Conservation (phyloP, 192 early-diverging fungal species). For the Hyaloraphidium curvatum region DNA sequence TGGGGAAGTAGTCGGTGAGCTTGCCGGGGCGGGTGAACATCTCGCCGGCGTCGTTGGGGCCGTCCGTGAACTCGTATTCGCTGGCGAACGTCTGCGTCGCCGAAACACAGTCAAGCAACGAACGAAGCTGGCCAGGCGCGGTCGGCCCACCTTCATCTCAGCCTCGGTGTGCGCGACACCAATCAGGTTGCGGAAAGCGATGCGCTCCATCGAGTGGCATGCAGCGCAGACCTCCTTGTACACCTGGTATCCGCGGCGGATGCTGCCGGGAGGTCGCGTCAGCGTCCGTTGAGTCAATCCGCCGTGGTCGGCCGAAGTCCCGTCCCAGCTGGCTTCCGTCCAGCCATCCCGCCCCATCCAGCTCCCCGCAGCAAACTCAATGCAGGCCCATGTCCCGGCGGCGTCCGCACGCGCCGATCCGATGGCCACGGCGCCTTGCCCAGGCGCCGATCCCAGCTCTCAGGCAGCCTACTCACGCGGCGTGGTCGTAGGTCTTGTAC, state of each 20-base stretch:
- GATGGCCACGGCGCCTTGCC: no score
- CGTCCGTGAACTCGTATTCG: conserved; percentile 79
- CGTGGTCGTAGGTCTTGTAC: conserved; percentile 80
- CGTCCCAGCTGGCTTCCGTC: not conserved
- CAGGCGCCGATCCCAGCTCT: no score
- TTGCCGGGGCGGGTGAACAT: conserved; percentile 90
- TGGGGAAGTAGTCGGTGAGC: conserved; percentile 76
- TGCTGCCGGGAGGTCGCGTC: conserved; percentile 26
- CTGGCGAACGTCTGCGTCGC: no score
- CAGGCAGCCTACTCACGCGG: conserved; percentile 59
- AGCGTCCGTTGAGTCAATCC: not conserved
- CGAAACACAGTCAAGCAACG: no score
- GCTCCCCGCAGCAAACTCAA: no score
- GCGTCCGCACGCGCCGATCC: no score
- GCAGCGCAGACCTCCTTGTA: conserved; percentile 96
- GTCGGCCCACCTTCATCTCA: conserved; percentile 83
- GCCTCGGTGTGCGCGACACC: conserved; percentile 80
- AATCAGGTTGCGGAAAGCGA: conserved; percentile 91
- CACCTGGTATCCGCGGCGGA: conserved; percentile 96
- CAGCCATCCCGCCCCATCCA: not conserved
- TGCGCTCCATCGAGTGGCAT: conserved; percentile 86
- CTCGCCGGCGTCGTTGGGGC: conserved; percentile 76
- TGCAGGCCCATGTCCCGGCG: no score
- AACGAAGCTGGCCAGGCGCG: no score
- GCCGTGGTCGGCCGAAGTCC: not conserved